These are phyloP conservation scores for Penicillium mononematosum DNA, from an alignment of 495 filamentous ascomycete species.

Conservation along the genomic window DNA sequence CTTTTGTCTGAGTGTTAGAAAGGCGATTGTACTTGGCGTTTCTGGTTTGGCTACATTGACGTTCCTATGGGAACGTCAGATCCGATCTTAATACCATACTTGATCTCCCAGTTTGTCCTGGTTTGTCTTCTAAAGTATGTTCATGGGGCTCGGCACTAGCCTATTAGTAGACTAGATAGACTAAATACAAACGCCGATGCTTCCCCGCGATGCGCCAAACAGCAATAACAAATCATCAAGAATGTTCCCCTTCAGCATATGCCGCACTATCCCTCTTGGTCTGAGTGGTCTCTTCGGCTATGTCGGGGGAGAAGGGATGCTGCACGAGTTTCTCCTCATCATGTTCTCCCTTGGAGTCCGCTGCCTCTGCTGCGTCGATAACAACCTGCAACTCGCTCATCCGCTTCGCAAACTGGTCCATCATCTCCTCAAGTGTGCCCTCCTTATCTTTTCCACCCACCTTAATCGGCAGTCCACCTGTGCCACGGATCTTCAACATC, in stretches of 20 bases:
- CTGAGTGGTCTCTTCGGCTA: background rate
- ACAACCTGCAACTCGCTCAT: conserved; percentile 52
- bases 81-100: conserved; percentile 1
- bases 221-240: background rate
- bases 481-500: conserved; percentile 70
- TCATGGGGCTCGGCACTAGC: background rate
- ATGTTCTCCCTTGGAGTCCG: background rate
- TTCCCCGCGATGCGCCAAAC: background rate
- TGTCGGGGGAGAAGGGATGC: background rate
- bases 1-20: conserved; percentile 6
- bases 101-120: background rate
- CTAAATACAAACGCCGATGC: background rate
- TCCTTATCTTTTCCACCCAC: conserved; percentile 32
- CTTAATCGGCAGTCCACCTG: conserved; percentile 31
- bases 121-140: background rate
- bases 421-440: conserved; percentile 49
- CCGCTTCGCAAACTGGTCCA: conserved; percentile 66
- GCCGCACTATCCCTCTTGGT: background rate
- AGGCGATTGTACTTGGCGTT: conserved; percentile 9
- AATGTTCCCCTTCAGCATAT: background rate
- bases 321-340: conserved; percentile 2
- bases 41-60: conserved; percentile 5
- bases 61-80: background rate
- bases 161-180: background rate
- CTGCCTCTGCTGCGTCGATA: conserved; percentile 37